A percentile compares a stretch with the other conserved stretches of the same genome.
Evolutionary conservation across 805 yeast species (phyloP).

Genomic region (Myxozyma nipponensis): DNA sequence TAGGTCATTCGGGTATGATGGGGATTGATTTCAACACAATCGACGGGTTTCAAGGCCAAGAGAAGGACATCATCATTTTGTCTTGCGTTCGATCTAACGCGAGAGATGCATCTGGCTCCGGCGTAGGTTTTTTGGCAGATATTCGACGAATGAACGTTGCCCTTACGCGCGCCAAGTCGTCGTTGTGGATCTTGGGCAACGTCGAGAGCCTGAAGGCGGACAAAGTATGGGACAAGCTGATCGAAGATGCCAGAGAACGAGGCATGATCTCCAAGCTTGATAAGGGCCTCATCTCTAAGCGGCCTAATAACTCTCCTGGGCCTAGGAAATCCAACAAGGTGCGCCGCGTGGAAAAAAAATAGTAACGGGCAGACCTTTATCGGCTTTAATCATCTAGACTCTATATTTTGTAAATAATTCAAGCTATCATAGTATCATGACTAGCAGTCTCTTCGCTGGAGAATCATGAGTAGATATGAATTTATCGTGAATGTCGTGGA

Average conservation of each 20-base stretch:
- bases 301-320: too few species aligned
- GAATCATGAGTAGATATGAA: too few species aligned
- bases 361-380: too few species aligned
- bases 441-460: too few species aligned
- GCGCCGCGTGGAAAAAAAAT: too few species aligned
- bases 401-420: too few species aligned
- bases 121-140: constrained; percentile 91
- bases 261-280: constrained; percentile 26
- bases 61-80: constrained; percentile 86
- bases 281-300: background rate
- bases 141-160: constrained; percentile 96
- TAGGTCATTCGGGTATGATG: constrained; percentile 59
- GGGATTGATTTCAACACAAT: constrained; percentile 88
- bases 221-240: constrained; percentile 67
- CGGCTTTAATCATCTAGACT: too few species aligned
- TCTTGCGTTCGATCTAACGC: constrained; percentile 89
- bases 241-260: constrained; percentile 61
- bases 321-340: too few species aligned
- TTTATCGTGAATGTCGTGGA: too few species aligned
- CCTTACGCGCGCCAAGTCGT: constrained; percentile 84
- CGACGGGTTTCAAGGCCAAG: constrained; percentile 98
- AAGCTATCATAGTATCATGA: too few species aligned
- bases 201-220: constrained; percentile 60
- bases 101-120: constrained; percentile 50
- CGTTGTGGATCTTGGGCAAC: constrained; percentile 90